phyloP scores from a whole-genome alignment of 441 rosid genomes.

The Raphanus hybrid region DNA sequence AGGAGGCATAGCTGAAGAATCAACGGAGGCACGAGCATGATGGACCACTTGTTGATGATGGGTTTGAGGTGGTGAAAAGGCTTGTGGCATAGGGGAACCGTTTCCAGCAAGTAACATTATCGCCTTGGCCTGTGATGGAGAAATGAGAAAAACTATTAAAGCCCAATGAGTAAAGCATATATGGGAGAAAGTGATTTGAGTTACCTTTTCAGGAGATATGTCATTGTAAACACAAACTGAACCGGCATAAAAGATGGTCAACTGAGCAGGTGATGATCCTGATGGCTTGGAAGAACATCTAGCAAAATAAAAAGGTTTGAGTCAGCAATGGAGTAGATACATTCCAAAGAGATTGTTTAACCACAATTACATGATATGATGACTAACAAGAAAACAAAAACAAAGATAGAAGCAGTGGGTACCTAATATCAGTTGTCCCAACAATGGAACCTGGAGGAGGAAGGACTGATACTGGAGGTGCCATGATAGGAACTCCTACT shows the following conservation, averaged over 20 bases:
- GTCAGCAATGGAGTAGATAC: conserved; percentile 10
- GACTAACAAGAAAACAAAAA: conserved; percentile 16
- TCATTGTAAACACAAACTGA: conserved; percentile 68
- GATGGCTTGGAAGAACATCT: conserved; percentile 54
- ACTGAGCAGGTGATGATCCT: conserved; percentile 52
- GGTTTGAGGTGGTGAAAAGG: conserved; percentile 41
- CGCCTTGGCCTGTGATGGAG: conserved; percentile 58
- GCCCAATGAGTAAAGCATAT: conserved; percentile 12
- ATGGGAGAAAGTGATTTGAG: background rate
- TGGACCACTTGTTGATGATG: conserved; percentile 44
- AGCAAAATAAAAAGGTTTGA: conserved; percentile 21
- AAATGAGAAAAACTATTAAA: conserved; percentile 12
- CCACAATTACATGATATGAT: conserved; percentile 12
- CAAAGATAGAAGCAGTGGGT: conserved; percentile 32
- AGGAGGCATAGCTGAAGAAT: conserved; percentile 41
- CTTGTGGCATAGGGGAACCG: conserved; percentile 48
- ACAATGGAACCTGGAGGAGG: conserved; percentile 58
- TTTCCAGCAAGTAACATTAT: conserved; percentile 70
- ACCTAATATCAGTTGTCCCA: conserved; percentile 78
- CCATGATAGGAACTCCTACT: conserved; percentile 61
- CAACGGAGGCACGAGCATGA: conserved; percentile 41
- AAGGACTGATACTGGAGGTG: conserved; percentile 57
- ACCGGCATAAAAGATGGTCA: conserved; percentile 69
- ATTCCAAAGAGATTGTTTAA: background rate
- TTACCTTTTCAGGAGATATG: conserved; percentile 67